These are phyloP conservation scores for Hanseniaspora singularis DNA, from an alignment of 805 yeast species.

Conservation along the genomic window DNA sequence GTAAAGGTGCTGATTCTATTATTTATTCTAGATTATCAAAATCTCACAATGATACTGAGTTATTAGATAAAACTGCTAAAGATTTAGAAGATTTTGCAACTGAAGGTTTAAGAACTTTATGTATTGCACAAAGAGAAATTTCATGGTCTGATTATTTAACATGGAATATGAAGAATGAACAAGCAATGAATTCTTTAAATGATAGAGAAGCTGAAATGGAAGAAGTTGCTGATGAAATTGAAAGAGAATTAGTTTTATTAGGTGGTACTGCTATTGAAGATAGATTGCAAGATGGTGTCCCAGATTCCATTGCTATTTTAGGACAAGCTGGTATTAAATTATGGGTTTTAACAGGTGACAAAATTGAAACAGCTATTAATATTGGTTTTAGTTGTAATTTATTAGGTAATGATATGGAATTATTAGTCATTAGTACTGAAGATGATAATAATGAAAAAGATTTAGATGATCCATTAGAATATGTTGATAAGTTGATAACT, in stretches of 20 bases:
- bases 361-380: constrained; percentile 80
- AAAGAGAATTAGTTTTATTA: constrained; percentile 47
- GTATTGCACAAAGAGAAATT: constrained; percentile 62
- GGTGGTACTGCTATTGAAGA: constrained; percentile 88
- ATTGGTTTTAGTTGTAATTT: constrained; percentile 78
- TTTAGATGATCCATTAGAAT: constrained; percentile 27
- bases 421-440: constrained; percentile 41
- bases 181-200: constrained; percentile 52
- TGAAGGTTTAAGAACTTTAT: constrained; percentile 71
- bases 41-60: constrained; percentile 33
- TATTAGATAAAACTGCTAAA: constrained; percentile 53
- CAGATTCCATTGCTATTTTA: constrained; percentile 59
- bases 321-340: constrained; percentile 70
- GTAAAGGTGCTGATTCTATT: constrained; percentile 79
- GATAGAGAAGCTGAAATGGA: constrained; percentile 64
- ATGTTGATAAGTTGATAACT: constrained; percentile 39
- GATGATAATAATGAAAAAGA: constrained; percentile 43
- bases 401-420: constrained; percentile 63
- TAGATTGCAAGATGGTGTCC: constrained; percentile 75
- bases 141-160: constrained; percentile 47
- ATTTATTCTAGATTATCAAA: constrained; percentile 50
- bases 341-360: constrained; percentile 82
- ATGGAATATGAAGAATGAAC: constrained; percentile 53
- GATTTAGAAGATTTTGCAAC: constrained; percentile 70
- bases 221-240: constrained; percentile 61